Evolutionary conservation across 352 stramenopile genomes (phyloP), one percentile per base, ranked within the genome.

Genomic region (Phytophthora vignae): DNA sequence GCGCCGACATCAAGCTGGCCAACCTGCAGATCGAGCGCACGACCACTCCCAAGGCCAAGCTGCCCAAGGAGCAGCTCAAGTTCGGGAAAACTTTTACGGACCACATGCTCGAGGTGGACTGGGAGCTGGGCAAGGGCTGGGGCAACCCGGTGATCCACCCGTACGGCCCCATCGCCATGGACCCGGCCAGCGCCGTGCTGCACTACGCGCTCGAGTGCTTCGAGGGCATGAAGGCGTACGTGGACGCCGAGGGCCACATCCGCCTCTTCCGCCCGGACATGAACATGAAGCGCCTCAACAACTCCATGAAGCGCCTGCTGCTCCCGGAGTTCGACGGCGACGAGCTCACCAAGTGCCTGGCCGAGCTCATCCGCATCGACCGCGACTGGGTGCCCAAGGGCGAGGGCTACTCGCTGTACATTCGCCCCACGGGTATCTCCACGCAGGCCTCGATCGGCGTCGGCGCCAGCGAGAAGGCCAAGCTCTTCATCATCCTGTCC

Each of bases 71-170:
- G 63, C 67, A 96, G 71, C 90, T 98, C 17, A 90, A 81, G 62
- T 99, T 99, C 78, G 97, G 97, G 60, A 98, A 93, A 62, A 96
- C 90, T 7, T 98, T 99, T 79, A 94, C 94, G 21, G 95, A 98
- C 79, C 97, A 99, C 84, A 99, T 99, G 97, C 81, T 99, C n/a
- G 90, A 96, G 66, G 84, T 98, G 31, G 90, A 98, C 76, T 99
- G 93, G 87, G 83, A 92, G 53, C 70, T 87, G 67, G 85, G 83
- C 62, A 71, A 85, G 27, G 84, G 86, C 31, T 99, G 97, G 97
- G 68, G 82, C 53, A 81, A 79, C 52, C 96, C 96, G 10, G 73
- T 90, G 38, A 99, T 99, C 70, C 86, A 83, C 27, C 95, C 95
- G 46, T 99, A 98, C 72, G 86, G 93, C 17, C 81, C 96, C 67